phyloP scores from a whole-genome alignment of 768 basidiomycete species.

The Thelephora ganbajun region DNA sequence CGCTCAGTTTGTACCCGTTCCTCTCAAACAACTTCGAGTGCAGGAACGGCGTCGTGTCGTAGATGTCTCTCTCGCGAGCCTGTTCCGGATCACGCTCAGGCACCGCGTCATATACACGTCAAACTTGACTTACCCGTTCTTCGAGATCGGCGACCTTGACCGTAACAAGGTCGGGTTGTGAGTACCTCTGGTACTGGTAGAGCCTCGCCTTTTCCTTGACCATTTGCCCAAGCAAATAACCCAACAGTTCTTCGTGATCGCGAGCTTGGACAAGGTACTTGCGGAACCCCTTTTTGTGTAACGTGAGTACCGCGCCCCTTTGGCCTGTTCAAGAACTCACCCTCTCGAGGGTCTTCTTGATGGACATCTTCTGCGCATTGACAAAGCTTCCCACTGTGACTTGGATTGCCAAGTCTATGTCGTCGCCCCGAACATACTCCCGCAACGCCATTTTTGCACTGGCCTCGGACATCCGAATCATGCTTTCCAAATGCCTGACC shows the following conservation, averaged over 20 bases:
- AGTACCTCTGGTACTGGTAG: slow-evolving; percentile 61
- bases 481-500: slow-evolving; percentile 93
- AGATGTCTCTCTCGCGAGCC: slow-evolving; percentile 97
- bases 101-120: slow-evolving; percentile 6
- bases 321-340: slow-evolving; percentile 29
- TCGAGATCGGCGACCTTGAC: slow-evolving; percentile 78
- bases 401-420: slow-evolving; percentile 94
- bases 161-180: slow-evolving; percentile 64
- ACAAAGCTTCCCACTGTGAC: slow-evolving; percentile 94
- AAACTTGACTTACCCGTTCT: slow-evolving; percentile 49
- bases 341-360: slow-evolving; percentile 94
- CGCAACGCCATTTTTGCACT: slow-evolving; percentile 97
- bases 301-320: neutral
- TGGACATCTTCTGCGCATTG: slow-evolving; percentile 92
- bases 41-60: slow-evolving; percentile 77
- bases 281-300: slow-evolving; percentile 62
- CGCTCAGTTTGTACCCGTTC: slow-evolving; percentile 74
- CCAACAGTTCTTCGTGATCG: slow-evolving; percentile 90
- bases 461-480: slow-evolving; percentile 99
- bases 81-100: slow-evolving; percentile 16
- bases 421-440: slow-evolving; percentile 91
- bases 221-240: slow-evolving; percentile 87
- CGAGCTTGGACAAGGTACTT: slow-evolving; percentile 94
- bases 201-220: slow-evolving; percentile 87
- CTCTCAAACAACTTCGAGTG: slow-evolving; percentile 69